Percentiles rank a stretch among this genome's conserved stretches.
Evolutionary conservation across 2,329 filamentous ascomycete species (phyloP).

Genomic region (Penicillium sp.): DNA sequence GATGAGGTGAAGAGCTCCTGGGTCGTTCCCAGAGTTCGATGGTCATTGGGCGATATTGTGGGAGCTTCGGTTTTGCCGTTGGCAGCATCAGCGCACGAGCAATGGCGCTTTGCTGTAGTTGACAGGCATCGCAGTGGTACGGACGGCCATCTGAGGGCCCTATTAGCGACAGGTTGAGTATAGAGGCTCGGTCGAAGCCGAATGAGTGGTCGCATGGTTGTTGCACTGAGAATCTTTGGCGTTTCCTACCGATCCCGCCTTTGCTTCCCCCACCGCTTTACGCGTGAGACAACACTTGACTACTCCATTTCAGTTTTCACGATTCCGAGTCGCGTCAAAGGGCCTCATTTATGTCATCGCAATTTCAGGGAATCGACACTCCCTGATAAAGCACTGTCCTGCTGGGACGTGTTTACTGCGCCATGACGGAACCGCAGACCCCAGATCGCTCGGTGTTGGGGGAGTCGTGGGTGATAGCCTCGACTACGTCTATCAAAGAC

Average conservation of each 20-base stretch:
- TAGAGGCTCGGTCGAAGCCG: conserved; percentile 15
- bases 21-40: conserved; percentile 47
- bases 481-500: conserved; percentile 14
- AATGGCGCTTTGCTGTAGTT: conserved; percentile 16
- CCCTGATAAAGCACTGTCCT: background rate
- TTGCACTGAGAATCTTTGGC: conserved; percentile 1
- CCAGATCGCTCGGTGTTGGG: conserved; percentile 25
- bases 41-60: conserved; percentile 43
- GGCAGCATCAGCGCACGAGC: conserved; percentile 22
- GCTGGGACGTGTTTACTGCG: conserved; percentile 14
- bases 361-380: background rate
- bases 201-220: conserved; percentile 24
- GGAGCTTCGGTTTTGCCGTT: conserved; percentile 21
- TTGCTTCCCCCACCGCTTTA: conserved; percentile 23
- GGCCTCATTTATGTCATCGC: background rate
- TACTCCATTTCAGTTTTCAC: background rate
- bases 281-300: conserved; percentile 1
- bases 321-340: conserved; percentile 1
- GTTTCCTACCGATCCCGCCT: conserved; percentile 14
- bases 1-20: conserved; percentile 78
- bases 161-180: conserved; percentile 3
- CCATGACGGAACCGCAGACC: conserved; percentile 16
- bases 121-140: conserved; percentile 16
- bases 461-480: conserved; percentile 39
- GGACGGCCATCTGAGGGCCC: conserved; percentile 1